phyloP scores from a whole-genome alignment of 225 moss, liverwort and hornwort species.

The Sphagnum contortum region DNA sequence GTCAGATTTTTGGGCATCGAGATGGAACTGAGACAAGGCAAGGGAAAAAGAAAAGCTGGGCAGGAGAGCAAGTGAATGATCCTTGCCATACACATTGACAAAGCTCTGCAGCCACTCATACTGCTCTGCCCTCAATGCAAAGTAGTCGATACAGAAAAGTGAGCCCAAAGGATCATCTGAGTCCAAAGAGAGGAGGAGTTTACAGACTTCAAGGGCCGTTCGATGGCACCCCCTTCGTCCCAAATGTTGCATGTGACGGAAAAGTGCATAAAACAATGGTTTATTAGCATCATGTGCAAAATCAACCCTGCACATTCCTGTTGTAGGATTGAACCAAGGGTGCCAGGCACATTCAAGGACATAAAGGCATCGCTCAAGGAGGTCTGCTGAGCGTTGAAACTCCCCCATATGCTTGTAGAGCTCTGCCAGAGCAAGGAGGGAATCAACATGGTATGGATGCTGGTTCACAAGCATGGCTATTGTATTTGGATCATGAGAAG shows the following conservation, averaged over 20 bases:
- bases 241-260: conserved; percentile 86
- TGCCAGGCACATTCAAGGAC: conserved; percentile 94
- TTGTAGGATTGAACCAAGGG: conserved; percentile 63
- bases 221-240: conserved; percentile 90
- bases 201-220: conserved; percentile 92
- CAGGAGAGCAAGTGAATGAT: conserved; percentile 45
- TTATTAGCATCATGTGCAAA: conserved; percentile 64
- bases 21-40: conserved; percentile 62
- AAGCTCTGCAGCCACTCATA: conserved; percentile 76
- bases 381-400: conserved; percentile 56
- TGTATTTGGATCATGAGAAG: conserved; percentile 70
- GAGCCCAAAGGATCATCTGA: conserved; percentile 80
- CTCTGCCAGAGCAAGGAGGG: conserved; percentile 72
- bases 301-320: conserved; percentile 73
- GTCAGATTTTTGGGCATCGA: conserved; percentile 38
- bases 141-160: conserved; percentile 81
- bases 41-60: conserved; percentile 79
- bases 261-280: conserved; percentile 61
- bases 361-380: conserved; percentile 72
- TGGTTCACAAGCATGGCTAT: conserved; percentile 60
- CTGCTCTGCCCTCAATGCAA: conserved; percentile 79
- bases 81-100: conserved; percentile 50
- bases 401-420: conserved; percentile 85
- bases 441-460: conserved; percentile 90
- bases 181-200: conserved; percentile 79